These are phyloP conservation scores for Pulveroboletus sp. DNA, from an alignment of 768 basidiomycete species.

Conservation along the genomic window DNA sequence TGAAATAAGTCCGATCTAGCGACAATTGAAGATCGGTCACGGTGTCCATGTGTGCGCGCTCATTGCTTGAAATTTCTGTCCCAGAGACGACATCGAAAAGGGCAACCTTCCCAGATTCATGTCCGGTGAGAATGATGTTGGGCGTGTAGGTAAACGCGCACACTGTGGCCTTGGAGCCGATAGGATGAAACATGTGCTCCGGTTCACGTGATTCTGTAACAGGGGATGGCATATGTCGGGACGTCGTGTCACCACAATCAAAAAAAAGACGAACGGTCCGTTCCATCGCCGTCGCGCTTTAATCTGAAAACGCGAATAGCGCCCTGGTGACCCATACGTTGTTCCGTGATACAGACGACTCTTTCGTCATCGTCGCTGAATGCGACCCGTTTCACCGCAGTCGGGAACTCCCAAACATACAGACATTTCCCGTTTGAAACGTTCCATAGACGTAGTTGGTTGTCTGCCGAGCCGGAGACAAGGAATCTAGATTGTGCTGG, in stretches of 20 bases:
- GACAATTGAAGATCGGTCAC: conserved; percentile 93
- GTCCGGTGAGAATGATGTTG: conserved; percentile 83
- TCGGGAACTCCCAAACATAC: conserved; percentile 96
- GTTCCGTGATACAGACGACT: conserved; percentile 93
- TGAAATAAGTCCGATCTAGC: conserved; percentile 87
- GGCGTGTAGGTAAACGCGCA: conserved; percentile 83
- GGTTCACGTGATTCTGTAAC: conserved; percentile 71
- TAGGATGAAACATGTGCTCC: conserved; percentile 71
- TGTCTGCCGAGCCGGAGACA: conserved; percentile 92
- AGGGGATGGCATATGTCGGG: neutral
- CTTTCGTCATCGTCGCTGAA: conserved; percentile 83
- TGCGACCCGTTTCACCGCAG: conserved; percentile 92
- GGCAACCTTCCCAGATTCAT: conserved; percentile 93
- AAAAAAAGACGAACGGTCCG: conserved; percentile 56
- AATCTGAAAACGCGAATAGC: conserved; percentile 88
- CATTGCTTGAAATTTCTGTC: conserved; percentile 77
- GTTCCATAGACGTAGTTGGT: conserved; percentile 85
- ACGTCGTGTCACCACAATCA: neutral
- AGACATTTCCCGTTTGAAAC: conserved; percentile 89
- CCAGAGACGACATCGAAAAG: conserved; percentile 86
- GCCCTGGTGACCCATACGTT: conserved; percentile 90
- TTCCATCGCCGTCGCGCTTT: conserved; percentile 77
- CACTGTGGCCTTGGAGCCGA: conserved; percentile 95
- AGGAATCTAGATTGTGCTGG: conserved; percentile 80
- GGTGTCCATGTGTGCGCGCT: conserved; percentile 79